Evolutionary conservation across 2,329 filamentous ascomycete species (phyloP), one percentile per base, ranked within the genome.

Genomic region (Geosmithia putterillii): DNA sequence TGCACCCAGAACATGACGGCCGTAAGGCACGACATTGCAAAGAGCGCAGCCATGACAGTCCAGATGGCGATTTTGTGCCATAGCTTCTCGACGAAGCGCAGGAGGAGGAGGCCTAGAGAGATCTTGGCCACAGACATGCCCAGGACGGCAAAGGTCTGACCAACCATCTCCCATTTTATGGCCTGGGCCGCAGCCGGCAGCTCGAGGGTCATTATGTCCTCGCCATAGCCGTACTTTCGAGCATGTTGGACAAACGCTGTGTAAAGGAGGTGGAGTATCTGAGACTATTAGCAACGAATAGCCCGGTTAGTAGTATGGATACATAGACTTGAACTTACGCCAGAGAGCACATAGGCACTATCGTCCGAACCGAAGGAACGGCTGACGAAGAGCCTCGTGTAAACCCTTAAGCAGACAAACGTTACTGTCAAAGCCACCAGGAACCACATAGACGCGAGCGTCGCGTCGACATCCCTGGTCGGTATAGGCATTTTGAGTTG

Each of bases 71-170:
- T 39, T 15, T 53, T 57, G 47, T 65, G 61, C 58, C 57, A 61
- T 10, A 21, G 44, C 9, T 49, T 47, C 3, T 52, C 53, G 12
- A 66, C 60, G 15, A 67, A 50, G 0, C 63, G 57, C 3, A 65
- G 48, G 8, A 67, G 44, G 42, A 67, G 66, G 8, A 64, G 53
- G 0, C 60, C 63, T 0, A 67, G 50, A 0, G 63, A 64, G 41
- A 52, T 47, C 35, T 67, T 67, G 1, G 63, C 59, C 7, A 60
- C 49, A 5, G 58, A 59, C 54, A 64, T 67, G 12, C 61, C 63
- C 2, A 63, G 39, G 5, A 67, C 50, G 1, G 58, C 58, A 25
- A 67, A 64, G 1, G 55, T 55, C 42, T 63, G 60, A 2, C 59
- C 57, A 5, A 60, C 54, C 14, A 49, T 48, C 44, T 61, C 56